phyloP scores from a whole-genome alignment of 306 rosid genomes.

The Vigna trinervia region DNA sequence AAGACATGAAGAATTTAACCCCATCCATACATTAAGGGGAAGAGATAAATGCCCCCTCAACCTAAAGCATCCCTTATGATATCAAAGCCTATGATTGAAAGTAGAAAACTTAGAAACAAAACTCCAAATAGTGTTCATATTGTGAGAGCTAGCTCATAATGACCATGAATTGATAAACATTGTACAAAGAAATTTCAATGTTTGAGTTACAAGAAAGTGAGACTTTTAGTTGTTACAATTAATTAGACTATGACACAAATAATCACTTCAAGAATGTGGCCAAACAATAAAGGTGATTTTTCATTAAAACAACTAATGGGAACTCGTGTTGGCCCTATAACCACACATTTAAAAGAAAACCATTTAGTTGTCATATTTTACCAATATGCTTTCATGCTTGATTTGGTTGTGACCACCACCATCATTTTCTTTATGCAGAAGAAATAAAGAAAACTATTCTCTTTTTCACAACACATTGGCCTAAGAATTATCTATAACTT shows the following conservation, averaged over 20 bases:
- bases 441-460: background rate
- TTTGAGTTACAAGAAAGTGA: constrained; percentile 21
- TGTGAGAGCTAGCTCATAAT: constrained; percentile 16
- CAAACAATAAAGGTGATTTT: background rate
- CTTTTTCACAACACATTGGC: background rate
- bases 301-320: background rate
- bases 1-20: constrained; percentile 32
- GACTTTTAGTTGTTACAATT: constrained; percentile 18
- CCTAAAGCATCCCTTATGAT: constrained; percentile 20
- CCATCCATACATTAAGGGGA: constrained; percentile 31
- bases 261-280: background rate
- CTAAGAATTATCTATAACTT: background rate
- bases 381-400: background rate
- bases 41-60: constrained; percentile 27
- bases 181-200: background rate
- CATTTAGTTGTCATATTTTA: background rate
- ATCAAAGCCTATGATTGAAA: constrained; percentile 14
- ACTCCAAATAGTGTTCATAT: constrained; percentile 11
- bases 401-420: background rate
- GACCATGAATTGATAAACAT: constrained; percentile 2
- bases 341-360: background rate
- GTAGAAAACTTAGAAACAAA: background rate
- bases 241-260: background rate
- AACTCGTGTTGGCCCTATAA: background rate
- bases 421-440: background rate